Conservation (phyloP, 202 grass and related monocot species). For the Panicum hallii region DNA sequence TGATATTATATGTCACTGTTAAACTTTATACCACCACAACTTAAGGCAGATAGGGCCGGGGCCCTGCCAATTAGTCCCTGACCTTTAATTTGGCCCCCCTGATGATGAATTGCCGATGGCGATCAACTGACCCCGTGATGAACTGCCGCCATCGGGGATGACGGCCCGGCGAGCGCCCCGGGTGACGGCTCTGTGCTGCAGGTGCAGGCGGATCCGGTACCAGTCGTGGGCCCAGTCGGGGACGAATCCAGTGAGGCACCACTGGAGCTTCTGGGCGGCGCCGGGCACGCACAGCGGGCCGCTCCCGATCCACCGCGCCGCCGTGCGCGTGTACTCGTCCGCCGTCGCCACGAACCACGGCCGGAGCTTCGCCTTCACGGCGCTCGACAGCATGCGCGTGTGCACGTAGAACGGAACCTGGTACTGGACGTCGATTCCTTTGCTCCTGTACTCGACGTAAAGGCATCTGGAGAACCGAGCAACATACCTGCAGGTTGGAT, state of each 20-base stretch:
- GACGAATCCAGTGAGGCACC: conserved; percentile 8
- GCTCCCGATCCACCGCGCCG: conserved; percentile 47
- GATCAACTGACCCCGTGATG: too few relatives aligned
- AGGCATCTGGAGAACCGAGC: conserved; percentile 29
- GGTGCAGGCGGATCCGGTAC: conserved; percentile 18
- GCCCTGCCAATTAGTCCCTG: too few relatives aligned
- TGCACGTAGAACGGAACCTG: conserved; percentile 54
- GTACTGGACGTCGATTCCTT: conserved; percentile 37
- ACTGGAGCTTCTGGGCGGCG: conserved; percentile 48
- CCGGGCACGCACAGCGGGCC: conserved; percentile 48
- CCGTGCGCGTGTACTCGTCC: conserved; percentile 44
- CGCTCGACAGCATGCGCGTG: conserved; percentile 61
- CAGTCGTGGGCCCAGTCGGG: conserved; percentile 42
- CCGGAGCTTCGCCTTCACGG: conserved; percentile 21
- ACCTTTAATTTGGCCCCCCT: too few relatives aligned
- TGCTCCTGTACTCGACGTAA: conserved; percentile 38
- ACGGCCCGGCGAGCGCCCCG: neutral
- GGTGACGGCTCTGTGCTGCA: conserved; percentile 40
- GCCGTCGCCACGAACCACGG: conserved; percentile 42
- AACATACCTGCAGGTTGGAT: conserved; percentile 15
- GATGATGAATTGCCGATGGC: too few relatives aligned
- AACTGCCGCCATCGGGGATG: too few relatives aligned
- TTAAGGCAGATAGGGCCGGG: too few relatives aligned
- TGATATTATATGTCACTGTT: too few relatives aligned
- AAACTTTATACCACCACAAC: too few relatives aligned